Evolutionary conservation across 1,284 basidiomycete species (phyloP).

Genomic region (Trichosporon asahii): DNA sequence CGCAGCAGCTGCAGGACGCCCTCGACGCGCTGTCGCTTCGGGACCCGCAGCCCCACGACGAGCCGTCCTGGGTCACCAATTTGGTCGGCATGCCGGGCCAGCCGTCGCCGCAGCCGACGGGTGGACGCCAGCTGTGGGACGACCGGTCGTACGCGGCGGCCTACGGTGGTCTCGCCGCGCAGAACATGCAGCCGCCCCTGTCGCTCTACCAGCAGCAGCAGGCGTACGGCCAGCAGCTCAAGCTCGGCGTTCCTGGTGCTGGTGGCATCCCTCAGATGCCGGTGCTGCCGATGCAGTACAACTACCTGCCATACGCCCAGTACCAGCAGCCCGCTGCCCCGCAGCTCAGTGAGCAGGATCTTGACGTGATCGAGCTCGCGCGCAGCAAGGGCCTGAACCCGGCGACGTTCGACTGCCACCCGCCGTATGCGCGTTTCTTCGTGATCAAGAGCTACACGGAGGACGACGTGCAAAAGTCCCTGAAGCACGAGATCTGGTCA

Average conservation of each 20-base stretch:
- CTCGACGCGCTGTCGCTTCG: conserved; percentile 38
- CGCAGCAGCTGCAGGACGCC: conserved; percentile 43
- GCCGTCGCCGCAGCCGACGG: conserved; percentile 29
- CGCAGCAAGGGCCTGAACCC: conserved; percentile 89
- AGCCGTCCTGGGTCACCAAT: conserved; percentile 48
- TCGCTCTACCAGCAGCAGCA: conserved; percentile 29
- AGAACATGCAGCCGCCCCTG: conserved; percentile 20
- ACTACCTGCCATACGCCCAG: conserved; percentile 14
- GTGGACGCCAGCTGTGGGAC: conserved; percentile 23
- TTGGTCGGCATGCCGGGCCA: conserved; percentile 42
- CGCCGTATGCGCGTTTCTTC: conserved; percentile 77
- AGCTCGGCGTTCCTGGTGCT: conserved; percentile 20
- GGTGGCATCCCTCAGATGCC: conserved; percentile 14
- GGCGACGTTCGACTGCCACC: conserved; percentile 73
- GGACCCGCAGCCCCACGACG: conserved; percentile 30
- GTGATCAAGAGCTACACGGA: conserved; percentile 98
- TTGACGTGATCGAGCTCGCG: conserved; percentile 81
- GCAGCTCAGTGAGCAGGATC: conserved; percentile 31
- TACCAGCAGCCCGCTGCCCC: neutral
- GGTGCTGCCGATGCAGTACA: conserved; percentile 16
- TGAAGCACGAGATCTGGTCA: conserved; percentile 96
- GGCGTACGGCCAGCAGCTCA: conserved; percentile 22
- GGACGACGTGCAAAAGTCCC: conserved; percentile 93
- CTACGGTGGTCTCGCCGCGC: conserved; percentile 4
- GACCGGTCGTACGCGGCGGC: conserved; percentile 15